Conservation (phyloP, 148 eudicot species). For the Tetragonia tetragonoides region DNA sequence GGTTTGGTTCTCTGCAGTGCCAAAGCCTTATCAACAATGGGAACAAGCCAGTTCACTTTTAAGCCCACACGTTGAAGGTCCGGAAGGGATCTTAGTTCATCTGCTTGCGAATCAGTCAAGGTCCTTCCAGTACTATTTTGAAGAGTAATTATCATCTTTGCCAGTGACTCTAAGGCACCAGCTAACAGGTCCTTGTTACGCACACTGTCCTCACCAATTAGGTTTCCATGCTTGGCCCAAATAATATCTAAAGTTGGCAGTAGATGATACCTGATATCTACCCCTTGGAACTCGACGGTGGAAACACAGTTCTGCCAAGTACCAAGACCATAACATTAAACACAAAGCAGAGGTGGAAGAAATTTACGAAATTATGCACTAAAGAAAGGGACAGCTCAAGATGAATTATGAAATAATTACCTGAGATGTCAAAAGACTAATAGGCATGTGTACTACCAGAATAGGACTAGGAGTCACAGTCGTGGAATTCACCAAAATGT, state of each 20-base stretch:
- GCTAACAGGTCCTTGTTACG: slow-evolving; percentile 7
- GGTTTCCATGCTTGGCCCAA: slow-evolving; percentile 17
- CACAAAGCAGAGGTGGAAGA: too few relatives aligned
- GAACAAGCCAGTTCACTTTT: slow-evolving; percentile 19
- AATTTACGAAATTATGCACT: too few relatives aligned
- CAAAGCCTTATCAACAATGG: not conserved
- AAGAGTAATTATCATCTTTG: slow-evolving; percentile 17
- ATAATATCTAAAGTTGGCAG: slow-evolving; percentile 19
- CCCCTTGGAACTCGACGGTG: slow-evolving; percentile 15
- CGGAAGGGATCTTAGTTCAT: slow-evolving; percentile 1
- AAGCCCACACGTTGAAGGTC: slow-evolving; percentile 20
- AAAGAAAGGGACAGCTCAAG: too few relatives aligned
- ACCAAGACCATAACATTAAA: not conserved
- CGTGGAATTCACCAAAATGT: too few relatives aligned
- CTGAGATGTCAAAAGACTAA: too few relatives aligned
- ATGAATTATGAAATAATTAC: too few relatives aligned
- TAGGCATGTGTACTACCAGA: too few relatives aligned
- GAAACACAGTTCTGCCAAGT: not conserved
- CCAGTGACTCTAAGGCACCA: slow-evolving; percentile 20
- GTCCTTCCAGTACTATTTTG: slow-evolving; percentile 15
- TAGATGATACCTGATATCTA: slow-evolving; percentile 14
- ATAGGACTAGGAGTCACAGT: too few relatives aligned
- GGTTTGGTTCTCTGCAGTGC: slow-evolving; percentile 9
- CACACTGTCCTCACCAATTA: slow-evolving; percentile 11
- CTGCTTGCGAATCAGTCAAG: slow-evolving; percentile 11